A percentile compares a stretch with the other conserved stretches of the same genome.
These are phyloP conservation scores for Microbotryum silenes-acaulis DNA, from an alignment of 1,284 basidiomycete species.

Conservation along the genomic window DNA sequence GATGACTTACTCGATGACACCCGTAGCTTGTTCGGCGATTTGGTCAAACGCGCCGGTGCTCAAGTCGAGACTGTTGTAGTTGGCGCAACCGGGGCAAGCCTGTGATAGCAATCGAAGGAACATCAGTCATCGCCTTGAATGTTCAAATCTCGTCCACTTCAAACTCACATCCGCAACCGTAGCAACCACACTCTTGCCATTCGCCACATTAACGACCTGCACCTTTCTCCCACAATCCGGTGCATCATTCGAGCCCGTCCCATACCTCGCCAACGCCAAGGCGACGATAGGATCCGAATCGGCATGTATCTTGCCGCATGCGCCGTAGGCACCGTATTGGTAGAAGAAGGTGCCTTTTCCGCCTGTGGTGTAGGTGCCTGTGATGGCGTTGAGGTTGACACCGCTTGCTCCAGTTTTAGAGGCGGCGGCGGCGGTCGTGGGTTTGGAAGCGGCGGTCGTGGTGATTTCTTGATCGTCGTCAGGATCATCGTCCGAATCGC, in stretches of 20 bases:
- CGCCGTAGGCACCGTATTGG: conserved; percentile 53
- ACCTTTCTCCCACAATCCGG: conserved; percentile 58
- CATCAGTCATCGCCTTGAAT: not conserved
- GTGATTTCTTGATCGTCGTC: conserved; percentile 7
- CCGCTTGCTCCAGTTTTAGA: not conserved
- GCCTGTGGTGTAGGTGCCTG: not conserved
- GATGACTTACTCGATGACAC: conserved; percentile 47
- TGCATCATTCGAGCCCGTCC: conserved; percentile 47
- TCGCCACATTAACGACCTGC: conserved; percentile 52
- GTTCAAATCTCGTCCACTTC: conserved; percentile 51
- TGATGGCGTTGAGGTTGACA: conserved; percentile 2
- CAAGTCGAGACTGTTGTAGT: conserved; percentile 55
- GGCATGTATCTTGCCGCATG: conserved; percentile 60
- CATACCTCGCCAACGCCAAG: conserved; percentile 49
- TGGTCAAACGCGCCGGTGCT: conserved; percentile 60
- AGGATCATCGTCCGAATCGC: conserved; percentile 5
- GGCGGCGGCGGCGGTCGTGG: not conserved
- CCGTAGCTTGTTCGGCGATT: conserved; percentile 52
- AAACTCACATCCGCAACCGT: conserved; percentile 55
- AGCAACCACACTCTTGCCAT: conserved; percentile 24
- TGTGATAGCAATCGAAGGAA: not conserved
- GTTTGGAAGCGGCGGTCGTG: not conserved
- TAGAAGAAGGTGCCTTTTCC: conserved; percentile 57
- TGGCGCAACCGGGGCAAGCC: conserved; percentile 16
- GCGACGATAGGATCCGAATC: conserved; percentile 66